Base-by-base conservation (phyloP, 495 filamentous ascomycete species). In the Choiromyces venosus region DNA sequence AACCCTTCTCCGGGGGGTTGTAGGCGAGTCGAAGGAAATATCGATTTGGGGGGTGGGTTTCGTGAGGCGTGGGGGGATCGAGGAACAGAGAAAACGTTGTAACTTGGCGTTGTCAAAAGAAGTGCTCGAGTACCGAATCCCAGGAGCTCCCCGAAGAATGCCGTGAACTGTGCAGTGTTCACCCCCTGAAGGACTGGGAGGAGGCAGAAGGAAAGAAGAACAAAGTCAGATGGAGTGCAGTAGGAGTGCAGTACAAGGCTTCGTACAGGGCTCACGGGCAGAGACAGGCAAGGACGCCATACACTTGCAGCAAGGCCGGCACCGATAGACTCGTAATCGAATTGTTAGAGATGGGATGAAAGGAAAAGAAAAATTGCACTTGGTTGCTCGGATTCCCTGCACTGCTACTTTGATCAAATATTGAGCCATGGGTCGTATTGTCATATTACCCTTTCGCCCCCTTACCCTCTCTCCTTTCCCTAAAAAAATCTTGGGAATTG, bases 341-440 rank as follows among this genome's bases (percentile, higher is more conserved):
- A 9, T 10, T 12, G n/a, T 56, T 56, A 56, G 46, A 56, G 46
- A 56, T 56, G 46, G 46, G 46, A 56, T 12, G 46, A 56, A 56
- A 56, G 12, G 46, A 56, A 56, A 25, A 56, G 46, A 52, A 52
- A 52, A 56, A 56, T 56, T 56, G n/a, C 46, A 56, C 46, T 56
- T 56, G 46, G 21, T 25, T 56, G 46, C 21, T 25, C 25, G 8
- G 46, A 25, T 25, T 56, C 46, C 46, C 46, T 56, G n/a, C 46
- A 25, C n/a, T 56, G 21, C 25, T 56, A 25, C 21, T 25, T 56
- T 25, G 21, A 56, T 25, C 46, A 25, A 56, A 6, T 52, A 52
- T n/a, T n/a, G 44, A 52, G 21, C 44, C 19, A 52, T n/a, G n/a
- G n/a, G 8, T 25, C 25, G 46, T 56, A 56, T 25, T 56, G 25